Evolutionary conservation across 1,284 basidiomycete species (phyloP).

Genomic region (Athelia psychrophila): DNA sequence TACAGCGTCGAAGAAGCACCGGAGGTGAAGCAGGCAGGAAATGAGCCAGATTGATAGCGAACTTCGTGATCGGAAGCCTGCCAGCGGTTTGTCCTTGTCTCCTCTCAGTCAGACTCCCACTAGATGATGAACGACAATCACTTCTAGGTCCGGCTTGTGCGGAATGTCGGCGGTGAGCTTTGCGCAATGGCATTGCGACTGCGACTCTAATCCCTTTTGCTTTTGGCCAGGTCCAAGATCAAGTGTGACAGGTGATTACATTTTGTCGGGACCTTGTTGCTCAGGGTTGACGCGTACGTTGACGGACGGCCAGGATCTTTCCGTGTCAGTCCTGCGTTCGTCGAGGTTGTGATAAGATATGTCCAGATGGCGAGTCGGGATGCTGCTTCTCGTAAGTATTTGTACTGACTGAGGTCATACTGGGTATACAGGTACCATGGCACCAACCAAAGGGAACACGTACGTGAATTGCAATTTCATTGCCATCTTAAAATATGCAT

Average conservation of each 20-base stretch:
- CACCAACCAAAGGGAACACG: slow-evolving; percentile 57
- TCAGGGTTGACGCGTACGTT: not conserved
- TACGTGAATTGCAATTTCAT: slow-evolving; percentile 17
- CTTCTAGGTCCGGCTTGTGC: not conserved
- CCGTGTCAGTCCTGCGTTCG: slow-evolving; percentile 50
- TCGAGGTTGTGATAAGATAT: slow-evolving; percentile 48
- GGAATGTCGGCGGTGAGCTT: not conserved
- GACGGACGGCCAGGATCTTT: slow-evolving; percentile 32
- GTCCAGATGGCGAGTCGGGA: slow-evolving; percentile 40
- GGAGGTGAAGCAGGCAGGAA: too few relatives aligned
- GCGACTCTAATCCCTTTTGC: too few relatives aligned
- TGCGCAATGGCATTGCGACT: too few relatives aligned
- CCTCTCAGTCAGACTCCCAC: too few relatives aligned
- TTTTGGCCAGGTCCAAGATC: slow-evolving; percentile 52
- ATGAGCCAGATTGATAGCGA: too few relatives aligned
- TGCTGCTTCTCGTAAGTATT: too few relatives aligned
- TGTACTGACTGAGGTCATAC: not conserved
- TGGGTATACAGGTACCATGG: slow-evolving; percentile 36
- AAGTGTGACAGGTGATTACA: slow-evolving; percentile 50
- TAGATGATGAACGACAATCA: too few relatives aligned
- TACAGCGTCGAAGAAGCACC: too few relatives aligned
- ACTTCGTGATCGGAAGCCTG: too few relatives aligned
- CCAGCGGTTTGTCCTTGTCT: too few relatives aligned
- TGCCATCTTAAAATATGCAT: slow-evolving; percentile 3
- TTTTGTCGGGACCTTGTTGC: slow-evolving; percentile 40